Evolutionary conservation across 140 eudicot genomes (phyloP).

Genomic region (Flaveria floridana): DNA sequence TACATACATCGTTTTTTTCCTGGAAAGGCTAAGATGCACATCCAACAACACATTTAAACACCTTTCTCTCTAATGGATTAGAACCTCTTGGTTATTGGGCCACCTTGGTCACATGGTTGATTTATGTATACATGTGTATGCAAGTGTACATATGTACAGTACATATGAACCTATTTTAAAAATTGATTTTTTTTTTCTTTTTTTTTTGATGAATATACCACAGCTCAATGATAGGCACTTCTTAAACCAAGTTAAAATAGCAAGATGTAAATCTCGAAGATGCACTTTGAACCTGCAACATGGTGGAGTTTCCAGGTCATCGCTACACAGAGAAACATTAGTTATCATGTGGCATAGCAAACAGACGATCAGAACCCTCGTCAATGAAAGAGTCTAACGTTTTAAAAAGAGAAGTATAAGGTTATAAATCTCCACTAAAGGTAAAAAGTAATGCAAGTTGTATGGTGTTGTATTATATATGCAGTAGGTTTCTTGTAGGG

Average conservation of each 20-base stretch:
- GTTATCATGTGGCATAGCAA: constrained; percentile 74
- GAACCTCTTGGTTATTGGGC: neutral
- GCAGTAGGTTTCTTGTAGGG: too few relatives aligned
- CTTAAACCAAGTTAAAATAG: constrained; percentile 63
- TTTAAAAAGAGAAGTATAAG: neutral
- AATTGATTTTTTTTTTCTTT: neutral
- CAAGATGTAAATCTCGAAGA: constrained; percentile 65
- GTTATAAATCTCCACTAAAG: too few relatives aligned
- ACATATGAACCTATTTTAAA: constrained; percentile 3
- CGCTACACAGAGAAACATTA: constrained; percentile 64
- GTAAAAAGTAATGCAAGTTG: too few relatives aligned
- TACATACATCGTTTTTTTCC: neutral
- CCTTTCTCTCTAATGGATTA: neutral
- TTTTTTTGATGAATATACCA: constrained; percentile 17
- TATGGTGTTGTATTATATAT: too few relatives aligned
- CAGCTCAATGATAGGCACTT: constrained; percentile 61
- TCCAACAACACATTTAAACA: neutral
- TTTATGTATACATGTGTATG: neutral
- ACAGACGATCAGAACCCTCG: constrained; percentile 50
- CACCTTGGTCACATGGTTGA: neutral
- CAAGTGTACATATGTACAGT: neutral
- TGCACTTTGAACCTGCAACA: constrained; percentile 41
- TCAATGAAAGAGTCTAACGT: constrained; percentile 60
- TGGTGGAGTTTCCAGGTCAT: constrained; percentile 34
- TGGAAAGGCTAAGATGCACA: neutral